Evolutionary conservation across 2,329 filamentous ascomycete species (phyloP).

Genomic region (Didymella pomorum): DNA sequence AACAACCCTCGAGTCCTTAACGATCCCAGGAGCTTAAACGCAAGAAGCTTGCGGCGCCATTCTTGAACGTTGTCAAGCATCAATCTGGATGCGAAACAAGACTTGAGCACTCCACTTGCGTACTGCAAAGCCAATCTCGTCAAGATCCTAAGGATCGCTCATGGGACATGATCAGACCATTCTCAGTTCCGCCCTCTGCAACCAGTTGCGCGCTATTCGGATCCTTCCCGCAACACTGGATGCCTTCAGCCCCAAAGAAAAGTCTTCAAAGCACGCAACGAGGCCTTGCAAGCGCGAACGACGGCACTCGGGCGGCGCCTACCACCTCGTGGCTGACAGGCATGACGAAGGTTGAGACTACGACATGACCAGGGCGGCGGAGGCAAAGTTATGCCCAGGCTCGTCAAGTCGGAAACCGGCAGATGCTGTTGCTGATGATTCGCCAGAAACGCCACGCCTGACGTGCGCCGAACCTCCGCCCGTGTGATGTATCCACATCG

Average conservation of each 20-base stretch:
- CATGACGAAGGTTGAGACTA: constrained; percentile 10
- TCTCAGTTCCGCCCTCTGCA: no score
- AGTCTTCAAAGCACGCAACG: constrained; percentile 12
- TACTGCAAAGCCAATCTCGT: constrained; percentile 14
- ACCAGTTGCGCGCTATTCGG: background rate
- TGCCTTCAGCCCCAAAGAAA: background rate
- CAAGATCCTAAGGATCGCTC: background rate
- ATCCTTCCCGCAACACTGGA: background rate
- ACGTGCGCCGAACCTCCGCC: constrained; percentile 40
- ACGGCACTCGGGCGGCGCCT: background rate
- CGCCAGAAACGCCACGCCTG: constrained; percentile 28
- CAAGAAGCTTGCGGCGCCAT: background rate
- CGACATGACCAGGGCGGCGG: constrained; percentile 23
- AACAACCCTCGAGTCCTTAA: background rate
- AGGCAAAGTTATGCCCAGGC: constrained; percentile 40
- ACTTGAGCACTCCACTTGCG: constrained; percentile 8
- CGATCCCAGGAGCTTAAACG: background rate
- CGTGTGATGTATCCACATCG: constrained; percentile 25
- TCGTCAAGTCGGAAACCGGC: constrained; percentile 39
- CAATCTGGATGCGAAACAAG: background rate
- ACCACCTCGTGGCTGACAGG: constrained; percentile 8
- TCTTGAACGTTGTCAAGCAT: constrained; percentile 7
- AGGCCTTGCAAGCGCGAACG: constrained; percentile 15
- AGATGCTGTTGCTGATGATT: constrained; percentile 27
- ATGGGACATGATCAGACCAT: background rate